Base-by-base conservation (phyloP, 805 yeast genomes). In the Kuraishia piskuri region DNA sequence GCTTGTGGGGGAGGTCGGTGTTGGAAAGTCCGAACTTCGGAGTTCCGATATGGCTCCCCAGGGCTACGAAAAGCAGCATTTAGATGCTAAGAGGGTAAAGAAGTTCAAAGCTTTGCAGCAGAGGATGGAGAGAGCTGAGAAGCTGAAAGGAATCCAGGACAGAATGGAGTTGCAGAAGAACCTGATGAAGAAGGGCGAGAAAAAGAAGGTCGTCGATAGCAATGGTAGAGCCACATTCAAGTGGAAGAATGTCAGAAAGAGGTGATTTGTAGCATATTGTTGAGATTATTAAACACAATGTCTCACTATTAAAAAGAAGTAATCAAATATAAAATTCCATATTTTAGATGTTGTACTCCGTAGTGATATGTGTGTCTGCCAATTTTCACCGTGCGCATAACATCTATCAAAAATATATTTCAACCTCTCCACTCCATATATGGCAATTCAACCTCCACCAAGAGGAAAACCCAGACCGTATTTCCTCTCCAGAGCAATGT, bases 181-280 rank as follows among this genome's bases (percentile, higher is more conserved):
- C 63, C 77, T 90, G 53, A 90, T 92, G 96, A 89, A 89, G 67
- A 86, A 84, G 59, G 98, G 98, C 0, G 81, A 83, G 56, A 88
- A 88, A 71, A 87, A 85, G 77, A 90, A 90, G 72, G 67, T 86
- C 4, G 74, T 77, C 2, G 86, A 77, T 54, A 71, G 76, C 17
- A 77, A 80, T 36, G 98, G 98, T 3, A 78, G 79, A 54, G 79
- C 80, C 0, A 74, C 77, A 2, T 94, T 80, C 72, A 89, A 89
- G 71, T 92, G 97, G 96, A 88, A 85, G 66, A 86, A 80, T 60
- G 82, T 82, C 63, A 78, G 95, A 65, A 88, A 86, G 69, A 66
- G 75, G 56, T 79, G 60, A 61, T 26, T 9, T 45, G 8, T 7
- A 17, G 40, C 17, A 31, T 31, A 17, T 31, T 17, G 9, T 31